phyloP scores from a whole-genome alignment of 2,329 filamentous ascomycete species.

The Cercospora zeina region DNA sequence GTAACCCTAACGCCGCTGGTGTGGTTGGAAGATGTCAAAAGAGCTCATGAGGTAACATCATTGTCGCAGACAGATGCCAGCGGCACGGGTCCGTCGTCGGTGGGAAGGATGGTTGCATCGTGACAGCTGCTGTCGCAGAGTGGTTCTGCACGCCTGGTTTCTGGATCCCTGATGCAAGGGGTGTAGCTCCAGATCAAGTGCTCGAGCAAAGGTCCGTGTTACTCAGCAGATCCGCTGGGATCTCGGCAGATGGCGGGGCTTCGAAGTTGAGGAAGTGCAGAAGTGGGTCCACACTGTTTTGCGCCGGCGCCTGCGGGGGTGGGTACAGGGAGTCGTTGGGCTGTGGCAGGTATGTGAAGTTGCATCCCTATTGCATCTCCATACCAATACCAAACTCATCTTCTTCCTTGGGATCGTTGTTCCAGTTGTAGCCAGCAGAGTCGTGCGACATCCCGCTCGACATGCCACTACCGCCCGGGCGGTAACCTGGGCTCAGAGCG shows the following conservation, averaged over 20 bases:
- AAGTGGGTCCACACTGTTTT: conserved; percentile 7
- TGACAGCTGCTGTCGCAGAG: conserved; percentile 21
- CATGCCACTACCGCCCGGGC: conserved; percentile 68
- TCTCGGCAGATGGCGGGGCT: conserved; percentile 11
- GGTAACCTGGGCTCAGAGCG: conserved; percentile 52
- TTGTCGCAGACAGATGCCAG: conserved; percentile 18
- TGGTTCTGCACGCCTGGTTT: conserved; percentile 22
- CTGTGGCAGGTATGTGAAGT: conserved; percentile 22
- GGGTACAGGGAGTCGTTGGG: background rate
- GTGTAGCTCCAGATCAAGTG: conserved; percentile 17
- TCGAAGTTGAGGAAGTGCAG: conserved; percentile 13
- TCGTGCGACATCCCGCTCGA: conserved; percentile 51
- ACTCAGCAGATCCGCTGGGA: conserved; percentile 14
- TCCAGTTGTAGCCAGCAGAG: conserved; percentile 48
- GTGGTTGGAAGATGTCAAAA: conserved; percentile 24
- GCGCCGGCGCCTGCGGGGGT: background rate
- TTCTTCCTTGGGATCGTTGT: conserved; percentile 81
- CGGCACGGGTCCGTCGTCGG: conserved; percentile 20
- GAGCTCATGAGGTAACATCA: conserved; percentile 19
- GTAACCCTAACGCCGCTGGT: conserved; percentile 24
- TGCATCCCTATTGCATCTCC: conserved; percentile 54
- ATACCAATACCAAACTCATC: conserved; percentile 87
- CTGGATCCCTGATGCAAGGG: conserved; percentile 23
- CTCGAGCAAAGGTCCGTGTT: conserved; percentile 19
- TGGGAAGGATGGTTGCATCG: conserved; percentile 17